Percentiles rank a stretch among this genome's conserved stretches.
These are phyloP conservation scores for Bullera alba DNA, from an alignment of 768 basidiomycete genomes.

Conservation along the genomic window DNA sequence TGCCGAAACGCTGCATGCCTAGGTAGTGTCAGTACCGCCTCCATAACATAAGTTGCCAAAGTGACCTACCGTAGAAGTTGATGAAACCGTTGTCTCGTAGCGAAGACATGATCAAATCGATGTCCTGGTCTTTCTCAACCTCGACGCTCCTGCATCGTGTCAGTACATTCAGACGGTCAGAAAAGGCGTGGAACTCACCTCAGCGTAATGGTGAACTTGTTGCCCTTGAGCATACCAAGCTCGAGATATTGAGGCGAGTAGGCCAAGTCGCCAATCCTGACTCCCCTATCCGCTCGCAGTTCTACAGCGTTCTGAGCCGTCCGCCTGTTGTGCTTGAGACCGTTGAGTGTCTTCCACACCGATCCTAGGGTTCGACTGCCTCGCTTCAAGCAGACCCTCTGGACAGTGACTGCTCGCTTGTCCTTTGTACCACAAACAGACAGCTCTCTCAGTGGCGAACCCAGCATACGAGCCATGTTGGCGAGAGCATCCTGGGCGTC, in stretches of 20 bases:
- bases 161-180: background rate
- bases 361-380: slow-evolving; percentile 58
- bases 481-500: slow-evolving; percentile 91
- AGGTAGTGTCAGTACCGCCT: slow-evolving; percentile 33
- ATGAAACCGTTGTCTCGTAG: slow-evolving; percentile 85
- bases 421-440: slow-evolving; percentile 95
- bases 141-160: slow-evolving; percentile 64
- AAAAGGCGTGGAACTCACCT: slow-evolving; percentile 53
- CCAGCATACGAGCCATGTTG: slow-evolving; percentile 69
- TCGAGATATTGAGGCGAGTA: slow-evolving; percentile 78
- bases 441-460: slow-evolving; percentile 70
- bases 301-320: slow-evolving; percentile 56
- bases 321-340: slow-evolving; percentile 54
- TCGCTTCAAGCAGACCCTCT: slow-evolving; percentile 58
- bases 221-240: slow-evolving; percentile 93
- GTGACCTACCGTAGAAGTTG: slow-evolving; percentile 79
- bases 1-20: slow-evolving; percentile 99
- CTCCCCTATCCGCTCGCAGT: slow-evolving; percentile 78
- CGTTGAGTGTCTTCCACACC: slow-evolving; percentile 76
- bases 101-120: slow-evolving; percentile 68
- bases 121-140: slow-evolving; percentile 61
- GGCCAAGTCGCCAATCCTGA: slow-evolving; percentile 77
- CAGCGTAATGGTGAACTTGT: slow-evolving; percentile 87
- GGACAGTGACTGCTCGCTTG: slow-evolving; percentile 92
- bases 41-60: background rate